These are phyloP conservation scores for Leucogyrophana mollusca DNA, from an alignment of 768 basidiomycete species.

Conservation along the genomic window DNA sequence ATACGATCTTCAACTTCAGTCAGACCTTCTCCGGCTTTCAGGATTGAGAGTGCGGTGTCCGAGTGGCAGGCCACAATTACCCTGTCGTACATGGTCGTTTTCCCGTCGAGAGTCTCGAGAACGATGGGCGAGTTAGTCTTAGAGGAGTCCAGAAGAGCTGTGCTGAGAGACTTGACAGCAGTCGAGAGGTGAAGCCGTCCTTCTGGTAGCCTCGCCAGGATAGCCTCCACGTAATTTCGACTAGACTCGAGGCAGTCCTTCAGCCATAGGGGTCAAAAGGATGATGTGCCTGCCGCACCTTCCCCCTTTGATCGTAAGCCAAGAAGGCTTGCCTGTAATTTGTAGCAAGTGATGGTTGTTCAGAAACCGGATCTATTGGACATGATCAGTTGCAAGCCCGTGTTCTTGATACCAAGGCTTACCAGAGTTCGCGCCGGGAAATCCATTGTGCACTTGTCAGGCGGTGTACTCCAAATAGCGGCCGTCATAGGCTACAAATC, in stretches of 20 bases:
- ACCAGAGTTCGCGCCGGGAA: slow-evolving; percentile 72
- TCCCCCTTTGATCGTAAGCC: slow-evolving; percentile 73
- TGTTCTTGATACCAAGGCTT: slow-evolving; percentile 7
- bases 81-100: slow-evolving; percentile 54
- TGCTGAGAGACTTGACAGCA: slow-evolving; percentile 47
- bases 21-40: slow-evolving; percentile 48
- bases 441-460: slow-evolving; percentile 64
- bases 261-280: not conserved
- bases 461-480: slow-evolving; percentile 77
- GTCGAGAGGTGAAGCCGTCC: slow-evolving; percentile 59
- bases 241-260: slow-evolving; percentile 28
- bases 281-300: slow-evolving; percentile 41
- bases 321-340: slow-evolving; percentile 64
- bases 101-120: slow-evolving; percentile 47
- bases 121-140: slow-evolving; percentile 26
- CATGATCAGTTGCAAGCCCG: not conserved
- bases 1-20: slow-evolving; percentile 53
- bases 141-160: slow-evolving; percentile 14
- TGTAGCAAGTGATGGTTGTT: slow-evolving; percentile 75
- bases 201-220: slow-evolving; percentile 52
- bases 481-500: slow-evolving; percentile 69
- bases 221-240: slow-evolving; percentile 63
- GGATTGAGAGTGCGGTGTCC: slow-evolving; percentile 53
- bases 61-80: slow-evolving; percentile 77
- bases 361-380: slow-evolving; percentile 60